Conservation (phyloP, 192 early-diverging fungal genomes). For the Entrophospora sp. region DNA sequence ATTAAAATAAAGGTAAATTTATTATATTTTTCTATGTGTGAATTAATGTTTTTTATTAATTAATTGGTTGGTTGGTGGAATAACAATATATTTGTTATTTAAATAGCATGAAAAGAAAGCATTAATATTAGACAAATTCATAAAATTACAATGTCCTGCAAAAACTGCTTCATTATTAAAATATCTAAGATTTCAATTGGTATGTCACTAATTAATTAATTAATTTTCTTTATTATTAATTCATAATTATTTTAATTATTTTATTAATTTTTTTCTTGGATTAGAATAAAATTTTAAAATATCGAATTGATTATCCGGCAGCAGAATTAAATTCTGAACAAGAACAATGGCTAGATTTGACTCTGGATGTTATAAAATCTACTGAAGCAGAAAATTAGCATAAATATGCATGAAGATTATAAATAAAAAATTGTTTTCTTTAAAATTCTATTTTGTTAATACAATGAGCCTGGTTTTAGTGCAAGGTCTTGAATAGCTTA, state of each 20-base stretch:
- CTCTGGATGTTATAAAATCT: not conserved
- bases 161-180: conserved; percentile 44
- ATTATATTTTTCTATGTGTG: not conserved
- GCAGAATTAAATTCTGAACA: conserved; percentile 16
- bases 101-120: not conserved
- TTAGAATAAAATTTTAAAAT: conserved; percentile 24
- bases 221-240: too few species aligned
- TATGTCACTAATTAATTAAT: conserved; percentile 14
- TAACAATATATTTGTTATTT: conserved; percentile 6
- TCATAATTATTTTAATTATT: not conserved
- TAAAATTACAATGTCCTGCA: conserved; percentile 42
- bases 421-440: too few species aligned
- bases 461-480: too few species aligned
- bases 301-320: conserved; percentile 27
- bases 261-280: not conserved
- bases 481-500: too few species aligned
- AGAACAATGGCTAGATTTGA: conserved; percentile 2
- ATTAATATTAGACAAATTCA: conserved; percentile 41
- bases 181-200: conserved; percentile 40
- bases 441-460: too few species aligned
- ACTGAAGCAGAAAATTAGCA: not conserved
- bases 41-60: not conserved
- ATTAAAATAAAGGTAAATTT: conserved; percentile 36
- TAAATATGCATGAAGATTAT: too few species aligned
- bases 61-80: too few species aligned